phyloP scores from a whole-genome alignment of 345 rosid genomes.

The Bruguiera parviflora region DNA sequence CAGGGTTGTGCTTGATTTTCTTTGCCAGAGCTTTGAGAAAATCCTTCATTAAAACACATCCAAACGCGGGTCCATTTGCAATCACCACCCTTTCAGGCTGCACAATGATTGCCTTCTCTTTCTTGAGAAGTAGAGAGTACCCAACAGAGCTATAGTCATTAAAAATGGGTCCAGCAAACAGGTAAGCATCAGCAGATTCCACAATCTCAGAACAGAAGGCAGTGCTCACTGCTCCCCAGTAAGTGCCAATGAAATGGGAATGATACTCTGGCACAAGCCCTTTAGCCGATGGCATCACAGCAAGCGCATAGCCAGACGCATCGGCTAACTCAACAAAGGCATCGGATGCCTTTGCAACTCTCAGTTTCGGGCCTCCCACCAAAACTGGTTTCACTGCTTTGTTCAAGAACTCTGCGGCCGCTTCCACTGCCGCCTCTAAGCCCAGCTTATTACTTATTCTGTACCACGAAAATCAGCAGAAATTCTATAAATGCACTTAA shows the following conservation, averaged over 20 bases:
- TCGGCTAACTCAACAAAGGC: slow-evolving; percentile 66
- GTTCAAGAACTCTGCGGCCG: slow-evolving; percentile 68
- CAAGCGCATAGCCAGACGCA: slow-evolving; percentile 54
- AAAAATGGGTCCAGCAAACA: slow-evolving; percentile 81
- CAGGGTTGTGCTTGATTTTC: slow-evolving; percentile 46
- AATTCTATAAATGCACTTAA: neutral
- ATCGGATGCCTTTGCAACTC: slow-evolving; percentile 50
- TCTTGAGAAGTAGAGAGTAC: slow-evolving; percentile 76
- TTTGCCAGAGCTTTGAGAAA: slow-evolving; percentile 57
- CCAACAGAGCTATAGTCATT: slow-evolving; percentile 82
- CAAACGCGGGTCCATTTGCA: slow-evolving; percentile 70
- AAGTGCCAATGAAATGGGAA: slow-evolving; percentile 72
- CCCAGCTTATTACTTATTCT: slow-evolving; percentile 63
- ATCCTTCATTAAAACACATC: slow-evolving; percentile 76
- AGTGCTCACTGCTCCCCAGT: slow-evolving; percentile 81
- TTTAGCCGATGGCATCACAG: slow-evolving; percentile 76
- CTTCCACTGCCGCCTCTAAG: slow-evolving; percentile 67
- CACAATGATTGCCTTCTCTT: slow-evolving; percentile 73
- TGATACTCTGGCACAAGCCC: slow-evolving; percentile 73
- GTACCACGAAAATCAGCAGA: neutral
- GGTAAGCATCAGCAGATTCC: slow-evolving; percentile 78
- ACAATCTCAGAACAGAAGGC: slow-evolving; percentile 78
- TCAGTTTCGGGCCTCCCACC: slow-evolving; percentile 69
- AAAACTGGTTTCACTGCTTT: slow-evolving; percentile 74
- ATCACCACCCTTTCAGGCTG: slow-evolving; percentile 68